Base-by-base conservation (phyloP, 495 filamentous ascomycete genomes). In the Penicillium herquei region DNA sequence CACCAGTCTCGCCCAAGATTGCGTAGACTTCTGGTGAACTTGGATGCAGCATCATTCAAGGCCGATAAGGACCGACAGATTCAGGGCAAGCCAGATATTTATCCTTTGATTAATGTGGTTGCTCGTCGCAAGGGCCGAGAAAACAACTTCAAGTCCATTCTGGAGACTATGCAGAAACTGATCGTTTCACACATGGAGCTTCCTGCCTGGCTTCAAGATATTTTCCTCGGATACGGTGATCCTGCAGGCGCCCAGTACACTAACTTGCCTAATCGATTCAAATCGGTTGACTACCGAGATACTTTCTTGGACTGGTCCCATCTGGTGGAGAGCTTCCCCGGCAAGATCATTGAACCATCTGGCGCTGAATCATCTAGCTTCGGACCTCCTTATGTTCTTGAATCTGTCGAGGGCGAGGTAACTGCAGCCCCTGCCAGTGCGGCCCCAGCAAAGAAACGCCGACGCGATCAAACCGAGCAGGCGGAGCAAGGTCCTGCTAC, bases 271-370 rank as follows among this genome's bases (percentile, higher is more conserved):
- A 96, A 92, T 68, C 81, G 83, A 42, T 78, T 96, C 39, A 79
- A 81, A 56, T 86, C 82, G 39, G 72, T 98, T 52, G 92, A 99
- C 65, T 98, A 88, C 67, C 84, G 89, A 41, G 94, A 99, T 64
- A 98, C 95, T 0, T 95, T 99, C 62, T 67, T 97, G 52, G 85
- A 96, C 71, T 98, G 95, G 95, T 83, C 92, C 60, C 94, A 99
- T 77, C 73, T 99, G 21, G 79, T 95, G 37, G 88, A 91, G 66
- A 92, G 90, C 68, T 81, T 96, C 54, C 89, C 91, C 10, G 90
- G 89, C 6, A 89, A 88, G 77, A 88, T 78, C 13, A 83, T 96
- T 39, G 90, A 96, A 63, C 88, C 89, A 21, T 80, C 83, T 30
- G 84, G 84, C 45, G 78, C 87, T 58, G 84, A 83, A 7, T 76